Percentiles rank a stretch among this genome's conserved stretches.
These are phyloP conservation scores for Exophiala spinifera DNA, from an alignment of 2,329 filamentous ascomycete species.

Conservation along the genomic window DNA sequence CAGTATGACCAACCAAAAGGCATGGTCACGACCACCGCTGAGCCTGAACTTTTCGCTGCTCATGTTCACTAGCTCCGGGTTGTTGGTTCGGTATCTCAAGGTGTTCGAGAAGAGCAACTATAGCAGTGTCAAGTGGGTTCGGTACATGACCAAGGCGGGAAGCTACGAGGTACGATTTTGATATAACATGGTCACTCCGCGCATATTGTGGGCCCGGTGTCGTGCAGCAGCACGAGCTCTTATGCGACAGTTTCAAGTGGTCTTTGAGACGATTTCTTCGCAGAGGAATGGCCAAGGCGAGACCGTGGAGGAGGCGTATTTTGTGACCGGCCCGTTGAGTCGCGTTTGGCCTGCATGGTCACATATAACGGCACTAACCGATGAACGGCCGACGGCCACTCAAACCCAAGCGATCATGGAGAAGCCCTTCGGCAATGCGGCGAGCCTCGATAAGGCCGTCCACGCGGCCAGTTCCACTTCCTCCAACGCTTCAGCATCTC, in stretches of 20 bases:
- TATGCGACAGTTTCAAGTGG: no score
- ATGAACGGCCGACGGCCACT: no score
- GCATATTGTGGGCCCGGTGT: background rate
- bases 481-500: no score
- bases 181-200: background rate
- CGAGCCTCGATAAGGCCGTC: no score
- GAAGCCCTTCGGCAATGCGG: no score
- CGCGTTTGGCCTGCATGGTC: background rate
- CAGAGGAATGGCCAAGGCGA: no score
- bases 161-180: slow-evolving; percentile 89
- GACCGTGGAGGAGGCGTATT: no score
- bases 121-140: slow-evolving; percentile 97
- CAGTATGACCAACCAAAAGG: slow-evolving; percentile 97
- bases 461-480: no score
- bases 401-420: no score
- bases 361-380: no score
- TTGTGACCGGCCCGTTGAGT: background rate
- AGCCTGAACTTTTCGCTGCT: slow-evolving; percentile 89
- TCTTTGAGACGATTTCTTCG: no score
- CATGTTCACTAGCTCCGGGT: slow-evolving; percentile 95
- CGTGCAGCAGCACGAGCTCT: background rate
- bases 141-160: slow-evolving; percentile 97
- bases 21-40: slow-evolving; percentile 89
- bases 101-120: slow-evolving; percentile 99
- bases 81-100: slow-evolving; percentile 92